These are phyloP conservation scores for Blepharisma japonicum DNA, from an alignment of 73 alveolate species.

Conservation along the genomic window DNA sequence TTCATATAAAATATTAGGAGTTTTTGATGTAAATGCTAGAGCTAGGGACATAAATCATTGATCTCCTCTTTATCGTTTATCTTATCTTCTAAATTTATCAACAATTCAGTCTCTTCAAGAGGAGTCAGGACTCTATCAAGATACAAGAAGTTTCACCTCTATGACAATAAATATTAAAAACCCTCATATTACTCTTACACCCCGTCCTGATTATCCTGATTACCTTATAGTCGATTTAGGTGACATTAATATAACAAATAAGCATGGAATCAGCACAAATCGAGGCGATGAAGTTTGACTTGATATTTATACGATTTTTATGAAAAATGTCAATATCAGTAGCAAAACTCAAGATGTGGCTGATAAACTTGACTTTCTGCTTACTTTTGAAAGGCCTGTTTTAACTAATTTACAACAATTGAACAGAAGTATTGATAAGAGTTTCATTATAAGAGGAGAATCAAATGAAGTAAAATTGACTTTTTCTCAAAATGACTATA, in stretches of 20 bases:
- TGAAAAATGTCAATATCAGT: not conserved
- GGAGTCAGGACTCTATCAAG: not conserved
- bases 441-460: not conserved
- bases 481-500: conserved; percentile 19
- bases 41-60: conserved; percentile 7
- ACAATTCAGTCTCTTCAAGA: not conserved
- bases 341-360: not conserved
- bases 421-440: not conserved
- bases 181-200: not conserved
- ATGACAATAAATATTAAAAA: conserved; percentile 8
- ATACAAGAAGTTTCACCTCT: conserved; percentile 18
- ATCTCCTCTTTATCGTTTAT: not conserved
- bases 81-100: conserved; percentile 14
- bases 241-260: not conserved
- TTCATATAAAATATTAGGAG: conserved; percentile 10
- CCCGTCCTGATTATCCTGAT: conserved; percentile 9
- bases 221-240: conserved; percentile 4
- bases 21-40: conserved; percentile 16
- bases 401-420: not conserved
- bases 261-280: not conserved
- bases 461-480: not conserved
- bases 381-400: conserved; percentile 3
- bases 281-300: not conserved
- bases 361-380: not conserved
- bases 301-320: not conserved